Evolutionary conservation across 495 filamentous ascomycete genomes (phyloP), one percentile per base, ranked within the genome.

Genomic region (Neurospora discreta): DNA sequence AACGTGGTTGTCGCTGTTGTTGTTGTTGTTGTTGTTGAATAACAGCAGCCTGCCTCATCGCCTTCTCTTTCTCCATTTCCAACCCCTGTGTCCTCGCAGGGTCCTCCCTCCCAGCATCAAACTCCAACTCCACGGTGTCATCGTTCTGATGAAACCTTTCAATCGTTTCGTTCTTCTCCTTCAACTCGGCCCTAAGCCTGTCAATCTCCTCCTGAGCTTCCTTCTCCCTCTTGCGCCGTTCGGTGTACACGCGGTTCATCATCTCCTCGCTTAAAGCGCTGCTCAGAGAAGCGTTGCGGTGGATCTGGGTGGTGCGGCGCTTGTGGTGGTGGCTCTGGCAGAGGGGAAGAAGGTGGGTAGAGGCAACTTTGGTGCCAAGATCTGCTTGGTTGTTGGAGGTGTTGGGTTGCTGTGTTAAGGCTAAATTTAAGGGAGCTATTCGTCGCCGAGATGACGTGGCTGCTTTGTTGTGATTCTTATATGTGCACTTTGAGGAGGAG

Each of bases 261-360:
- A 33, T 65, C 78, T 94, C 91, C 76, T 93, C 88, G 74, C 90
- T 92, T 42, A 95, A 79, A 16, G 13, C 18, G 42, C 18, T 43
- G 7, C 42, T 16, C 23, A 58, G 46, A 58, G 46, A 58, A 38
- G 91, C 89, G 73, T 89, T 89, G 26, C 92, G 87, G 16, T 88
- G 85, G 33, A 94, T 85, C 60, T 91, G 86, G 30, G 92, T 89
- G n/a, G 88, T 85, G n/a, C 92, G 87, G 30, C 84, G 83, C 75
- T 93, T 90, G 30, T 94, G 78, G 5, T 91, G 85, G 36, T 92
- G 88, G n/a, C 87, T 52, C 20, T 23, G 20, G 44, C 84, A 39
- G 94, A 52, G 81, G 0, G 92, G 90, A 3, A 86, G 86, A 73
- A 93, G 92, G 40, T 72, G 75, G 26, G 77, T 40, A 23, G 43